Percentiles rank a stretch among this genome's conserved stretches.
These are phyloP conservation scores for Leccinum variicolor DNA, from an alignment of 768 basidiomycete species.

Conservation along the genomic window DNA sequence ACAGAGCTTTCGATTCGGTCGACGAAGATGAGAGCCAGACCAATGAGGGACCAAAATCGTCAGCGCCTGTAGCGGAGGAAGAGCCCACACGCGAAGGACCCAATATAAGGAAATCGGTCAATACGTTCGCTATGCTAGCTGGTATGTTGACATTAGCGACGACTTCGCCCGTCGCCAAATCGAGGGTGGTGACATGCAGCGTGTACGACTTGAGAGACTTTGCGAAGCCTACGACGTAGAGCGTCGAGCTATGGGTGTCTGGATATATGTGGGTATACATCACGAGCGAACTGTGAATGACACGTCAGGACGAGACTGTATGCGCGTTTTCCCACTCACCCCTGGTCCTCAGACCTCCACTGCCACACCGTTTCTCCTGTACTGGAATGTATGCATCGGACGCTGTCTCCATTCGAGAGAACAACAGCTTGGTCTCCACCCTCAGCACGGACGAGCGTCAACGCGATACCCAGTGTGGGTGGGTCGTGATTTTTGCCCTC, in stretches of 20 bases:
- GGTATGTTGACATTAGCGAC: conserved; percentile 50
- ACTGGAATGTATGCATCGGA: conserved; percentile 47
- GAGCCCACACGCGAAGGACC: conserved; percentile 15
- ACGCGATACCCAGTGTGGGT: conserved; percentile 50
- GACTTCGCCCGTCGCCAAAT: conserved; percentile 50
- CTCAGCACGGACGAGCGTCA: conserved; percentile 37
- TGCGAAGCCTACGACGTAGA: conserved; percentile 54
- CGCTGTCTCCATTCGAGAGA: conserved; percentile 56
- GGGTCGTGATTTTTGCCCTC: conserved; percentile 49
- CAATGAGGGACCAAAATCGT: conserved; percentile 19
- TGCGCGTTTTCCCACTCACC: conserved; percentile 39
- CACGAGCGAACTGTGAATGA: conserved; percentile 50
- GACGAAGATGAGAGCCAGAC: conserved; percentile 35
- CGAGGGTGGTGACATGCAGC: conserved; percentile 63
- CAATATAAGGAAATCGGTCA: conserved; percentile 37
- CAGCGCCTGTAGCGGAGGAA: not conserved
- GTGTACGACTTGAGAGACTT: conserved; percentile 50
- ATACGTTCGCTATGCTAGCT: conserved; percentile 40
- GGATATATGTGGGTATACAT: conserved; percentile 61
- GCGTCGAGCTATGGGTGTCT: conserved; percentile 44
- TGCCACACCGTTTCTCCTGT: conserved; percentile 63
- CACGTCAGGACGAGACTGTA: not conserved
- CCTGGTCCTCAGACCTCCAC: conserved; percentile 68
- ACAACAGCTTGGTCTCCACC: conserved; percentile 34
- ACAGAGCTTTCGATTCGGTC: conserved; percentile 1